phyloP scores from a whole-genome alignment of 331 rosid species.

The Stylosanthes scabra region DNA sequence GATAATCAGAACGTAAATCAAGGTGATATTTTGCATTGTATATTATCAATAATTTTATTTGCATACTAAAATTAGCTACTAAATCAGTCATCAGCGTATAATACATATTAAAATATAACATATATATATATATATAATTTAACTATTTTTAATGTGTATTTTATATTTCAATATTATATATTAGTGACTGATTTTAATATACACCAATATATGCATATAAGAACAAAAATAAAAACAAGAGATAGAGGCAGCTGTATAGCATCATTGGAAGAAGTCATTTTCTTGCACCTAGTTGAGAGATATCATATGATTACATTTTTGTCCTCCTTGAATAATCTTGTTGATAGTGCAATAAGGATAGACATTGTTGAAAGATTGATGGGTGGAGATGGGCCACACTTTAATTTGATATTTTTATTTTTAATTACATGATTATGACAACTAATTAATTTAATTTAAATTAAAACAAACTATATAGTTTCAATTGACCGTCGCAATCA shows the following conservation, averaged over 20 bases:
- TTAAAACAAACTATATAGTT: slow-evolving; percentile 5
- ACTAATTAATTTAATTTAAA: neutral
- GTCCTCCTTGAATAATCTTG: slow-evolving; percentile 15
- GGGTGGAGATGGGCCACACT: slow-evolving; percentile 18
- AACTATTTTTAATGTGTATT: too few relatives aligned
- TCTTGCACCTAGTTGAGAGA: slow-evolving; percentile 19
- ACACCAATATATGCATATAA: too few relatives aligned
- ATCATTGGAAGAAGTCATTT: slow-evolving; percentile 31
- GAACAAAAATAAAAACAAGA: neutral
- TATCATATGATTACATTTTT: slow-evolving; percentile 23
- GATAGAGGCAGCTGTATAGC: slow-evolving; percentile 43
- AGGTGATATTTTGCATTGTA: too few relatives aligned
- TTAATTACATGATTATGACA: slow-evolving; percentile 19
- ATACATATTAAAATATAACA: too few relatives aligned
- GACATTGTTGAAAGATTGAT: slow-evolving; percentile 21
- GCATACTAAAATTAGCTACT: too few relatives aligned
- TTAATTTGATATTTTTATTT: neutral
- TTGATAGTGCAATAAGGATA: neutral
- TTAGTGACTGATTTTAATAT: too few relatives aligned
- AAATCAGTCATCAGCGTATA: too few relatives aligned
- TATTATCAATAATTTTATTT: too few relatives aligned
- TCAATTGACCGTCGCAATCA: slow-evolving; percentile 26
- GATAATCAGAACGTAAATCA: too few relatives aligned
- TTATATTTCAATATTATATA: too few relatives aligned
- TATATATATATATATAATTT: too few relatives aligned